Base-by-base conservation (phyloP, 2,329 filamentous ascomycete genomes). In the Cercospora zeae-maydis region DNA sequence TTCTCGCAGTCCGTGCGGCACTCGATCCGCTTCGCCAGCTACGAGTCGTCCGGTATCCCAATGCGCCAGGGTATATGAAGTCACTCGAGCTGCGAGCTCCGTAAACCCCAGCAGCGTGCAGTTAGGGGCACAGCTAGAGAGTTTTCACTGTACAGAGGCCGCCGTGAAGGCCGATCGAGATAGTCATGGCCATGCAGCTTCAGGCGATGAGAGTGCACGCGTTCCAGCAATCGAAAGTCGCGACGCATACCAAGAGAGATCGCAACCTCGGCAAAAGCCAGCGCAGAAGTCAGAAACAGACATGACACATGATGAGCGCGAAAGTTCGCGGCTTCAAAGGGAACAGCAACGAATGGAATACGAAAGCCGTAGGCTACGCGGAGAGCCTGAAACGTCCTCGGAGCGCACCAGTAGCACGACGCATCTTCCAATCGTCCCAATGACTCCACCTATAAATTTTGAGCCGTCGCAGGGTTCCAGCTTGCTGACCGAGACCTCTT, bases 271-370 rank as follows among this genome's bases (percentile, higher is more conserved):
- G 30, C 27, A 51, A 9, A 7, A 14, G 47, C 31, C 42, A 27
- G 36, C 51, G 10, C 31, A 39, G 8, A 69, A 69, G 53, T 52
- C 63, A n/a, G 66, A 69, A 37, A 60, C 64, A 16, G 67, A 73
- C 24, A 62, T 72, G 61, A 69, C 71, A 19, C 72, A 74, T 16
- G 51, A 47, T 8, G 67, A 75, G 59, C 67, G 63, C 16, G 72
- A 75, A 59, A 66, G 65, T n/a, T 59, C 70, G 34, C 66, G 74
- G n/a, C 58, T 74, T 19, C 62, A 69, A 53, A 59, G 66, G 9
- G 74, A 76, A 58, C 66, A 60, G n/a, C 61, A 70, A 55, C 66
- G 74, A 8, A 72, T 75, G 67, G 73, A 75, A 55, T 64, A 64
- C 21, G 74, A 75, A 65, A 68, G 37, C 2, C 66, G 71, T 13